phyloP scores from a whole-genome alignment of 2,329 filamentous ascomycete species.

The Nigrospora osmanthi region DNA sequence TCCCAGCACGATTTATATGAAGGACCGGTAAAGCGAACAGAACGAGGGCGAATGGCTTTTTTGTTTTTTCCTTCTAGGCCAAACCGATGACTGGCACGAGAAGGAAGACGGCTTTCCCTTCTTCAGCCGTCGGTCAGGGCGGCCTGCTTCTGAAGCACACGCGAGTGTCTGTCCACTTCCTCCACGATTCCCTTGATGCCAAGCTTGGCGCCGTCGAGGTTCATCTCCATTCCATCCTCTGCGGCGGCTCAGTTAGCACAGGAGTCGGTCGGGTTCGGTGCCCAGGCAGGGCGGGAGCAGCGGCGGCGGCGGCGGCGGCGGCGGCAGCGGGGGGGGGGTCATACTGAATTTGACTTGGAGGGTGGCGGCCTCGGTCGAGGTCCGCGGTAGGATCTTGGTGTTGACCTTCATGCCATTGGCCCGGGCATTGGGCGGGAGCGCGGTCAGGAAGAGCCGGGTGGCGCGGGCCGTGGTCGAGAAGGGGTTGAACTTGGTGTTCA shows the following conservation, averaged over 20 bases:
- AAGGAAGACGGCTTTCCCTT: no score
- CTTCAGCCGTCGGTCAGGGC: conserved; percentile 51
- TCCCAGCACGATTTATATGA: no score
- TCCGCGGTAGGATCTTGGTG: conserved; percentile 65
- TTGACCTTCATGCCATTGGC: conserved; percentile 66
- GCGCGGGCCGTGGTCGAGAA: conserved; percentile 75
- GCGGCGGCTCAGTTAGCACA: conserved; percentile 14
- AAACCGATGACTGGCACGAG: no score
- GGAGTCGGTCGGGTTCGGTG: no score
- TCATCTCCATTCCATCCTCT: conserved; percentile 93
- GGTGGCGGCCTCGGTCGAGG: conserved; percentile 59
- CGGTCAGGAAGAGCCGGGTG: conserved; percentile 79
- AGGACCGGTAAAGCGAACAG: no score
- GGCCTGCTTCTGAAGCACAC: conserved; percentile 72
- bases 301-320: background rate
- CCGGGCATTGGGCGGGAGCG: conserved; percentile 74
- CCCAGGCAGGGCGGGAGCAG: no score
- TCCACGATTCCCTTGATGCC: conserved; percentile 81
- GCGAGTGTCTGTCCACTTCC: conserved; percentile 85
- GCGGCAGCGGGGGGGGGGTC: conserved; percentile 17
- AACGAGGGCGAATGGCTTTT: no score
- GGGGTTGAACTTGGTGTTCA: conserved; percentile 87
- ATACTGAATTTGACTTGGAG: conserved; percentile 82
- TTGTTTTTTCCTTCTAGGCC: no score
- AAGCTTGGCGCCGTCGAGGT: conserved; percentile 71